phyloP scores from a whole-genome alignment of 1,139 yeast species.

The Debaryomycetaceae sp. region DNA sequence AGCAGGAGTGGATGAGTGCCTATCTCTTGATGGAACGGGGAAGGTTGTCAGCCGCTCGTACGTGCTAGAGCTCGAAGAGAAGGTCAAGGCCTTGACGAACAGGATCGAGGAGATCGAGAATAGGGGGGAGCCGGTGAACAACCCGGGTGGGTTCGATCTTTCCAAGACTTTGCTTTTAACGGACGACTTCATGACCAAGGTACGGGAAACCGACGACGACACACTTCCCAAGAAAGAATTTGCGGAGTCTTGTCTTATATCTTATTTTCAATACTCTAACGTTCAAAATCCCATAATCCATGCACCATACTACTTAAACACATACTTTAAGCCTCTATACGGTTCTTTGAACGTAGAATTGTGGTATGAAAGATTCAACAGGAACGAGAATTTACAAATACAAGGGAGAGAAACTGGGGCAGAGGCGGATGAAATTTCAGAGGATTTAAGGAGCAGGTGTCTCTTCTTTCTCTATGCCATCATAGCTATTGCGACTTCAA shows the following conservation, averaged over 20 bases:
- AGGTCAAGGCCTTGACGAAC: slow-evolving; percentile 10
- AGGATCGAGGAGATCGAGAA: slow-evolving; percentile 12
- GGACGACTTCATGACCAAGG: slow-evolving; percentile 2
- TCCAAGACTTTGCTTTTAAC: slow-evolving; percentile 6
- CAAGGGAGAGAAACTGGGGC: neutral
- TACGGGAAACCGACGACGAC: slow-evolving; percentile 1
- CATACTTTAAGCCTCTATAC: slow-evolving; percentile 10
- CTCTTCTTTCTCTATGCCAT: slow-evolving; percentile 9
- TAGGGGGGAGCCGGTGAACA: neutral
- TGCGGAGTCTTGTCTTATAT: slow-evolving; percentile 8
- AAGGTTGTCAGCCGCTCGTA: slow-evolving; percentile 1
- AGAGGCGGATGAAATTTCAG: neutral
- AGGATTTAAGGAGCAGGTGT: slow-evolving; percentile 4
- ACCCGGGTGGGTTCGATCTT: slow-evolving; percentile 3
- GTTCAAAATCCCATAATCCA: slow-evolving; percentile 12
- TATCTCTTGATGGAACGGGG: slow-evolving; percentile 12
- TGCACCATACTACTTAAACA: slow-evolving; percentile 9
- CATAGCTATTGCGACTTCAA: slow-evolving; percentile 11
- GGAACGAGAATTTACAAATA: neutral
- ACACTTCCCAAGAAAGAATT: slow-evolving; percentile 6
- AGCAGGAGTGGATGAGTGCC: slow-evolving; percentile 6
- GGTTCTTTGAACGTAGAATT: slow-evolving; percentile 6
- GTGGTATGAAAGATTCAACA: slow-evolving; percentile 4
- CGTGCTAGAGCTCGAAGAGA: slow-evolving; percentile 8
- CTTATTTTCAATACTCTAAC: slow-evolving; percentile 8